Evolutionary conservation across 225 moss, liverwort and hornwort genomes (phyloP), one percentile per base, ranked within the genome.

Genomic region (Anthoceros angustus): DNA sequence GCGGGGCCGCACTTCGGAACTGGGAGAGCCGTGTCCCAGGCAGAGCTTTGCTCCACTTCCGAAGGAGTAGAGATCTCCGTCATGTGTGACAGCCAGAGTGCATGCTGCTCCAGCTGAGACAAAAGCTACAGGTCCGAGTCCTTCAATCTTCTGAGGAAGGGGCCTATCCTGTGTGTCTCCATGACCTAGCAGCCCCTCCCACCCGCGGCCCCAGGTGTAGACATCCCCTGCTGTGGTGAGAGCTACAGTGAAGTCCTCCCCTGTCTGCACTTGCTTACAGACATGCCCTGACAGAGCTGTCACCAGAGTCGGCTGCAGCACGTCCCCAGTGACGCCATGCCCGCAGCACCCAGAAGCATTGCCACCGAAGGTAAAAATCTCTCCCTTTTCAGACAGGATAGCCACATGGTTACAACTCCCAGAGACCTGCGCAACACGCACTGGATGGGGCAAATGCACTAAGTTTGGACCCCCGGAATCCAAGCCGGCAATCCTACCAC

Each of bases 151-250:
- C 49, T 63, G 61, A 24, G 94, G 94, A 21, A 72, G 69, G 25
- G 76, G 68, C 60, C 82, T 84, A 48, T 90, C 91, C 38, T 74
- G 73, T 9, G 79, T 84, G 73, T 85, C 70, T 14, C 86, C 86
- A 46, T 83, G 94, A 26, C 94, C 94, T 42, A 95, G 71, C 73
- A 90, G 90, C 3, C 94, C 94, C 42, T 82, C 85, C 7, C 90
- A 80, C 63, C 80, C 83, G 73, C 83, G 79, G 42, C 94, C 94
- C 94, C 94, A 95, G 8, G 90, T 81, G 67, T 85, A 95, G 20
- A 95, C 49, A 60, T 72, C 77, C 43, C 88, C 94, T 14, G 72
- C 69, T 69, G 66, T 78, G 26, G 90, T 85, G 39, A 88, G 43
- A 0, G 80, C 94, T 42, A 80, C 75, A 15, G 83, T 86, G 73